phyloP scores from a whole-genome alignment of 2,329 filamentous ascomycete genomes.

The Dactylellina drechsleri region DNA sequence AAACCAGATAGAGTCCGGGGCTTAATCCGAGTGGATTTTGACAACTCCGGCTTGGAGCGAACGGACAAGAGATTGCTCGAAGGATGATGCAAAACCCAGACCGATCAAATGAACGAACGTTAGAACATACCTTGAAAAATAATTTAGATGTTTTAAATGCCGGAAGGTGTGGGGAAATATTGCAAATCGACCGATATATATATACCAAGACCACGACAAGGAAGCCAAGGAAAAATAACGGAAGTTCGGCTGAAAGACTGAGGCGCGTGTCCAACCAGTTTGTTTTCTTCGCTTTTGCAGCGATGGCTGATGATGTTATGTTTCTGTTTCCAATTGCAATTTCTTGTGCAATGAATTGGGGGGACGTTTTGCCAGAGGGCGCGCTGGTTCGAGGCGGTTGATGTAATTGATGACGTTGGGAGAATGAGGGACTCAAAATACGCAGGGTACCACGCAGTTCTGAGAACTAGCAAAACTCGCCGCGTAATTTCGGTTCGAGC shows the following conservation, averaged over 20 bases:
- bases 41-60: no score
- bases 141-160: neutral
- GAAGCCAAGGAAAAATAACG: neutral
- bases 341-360: neutral
- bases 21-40: neutral
- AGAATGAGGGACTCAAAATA: conserved; percentile 14
- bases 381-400: conserved; percentile 43
- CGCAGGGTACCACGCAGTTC: conserved; percentile 23
- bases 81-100: neutral
- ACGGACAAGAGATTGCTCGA: no score
- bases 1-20: conserved; percentile 19
- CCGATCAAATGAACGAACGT: neutral
- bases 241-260: conserved; percentile 13
- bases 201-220: neutral
- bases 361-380: neutral
- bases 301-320: conserved; percentile 3
- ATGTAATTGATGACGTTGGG: conserved; percentile 41
- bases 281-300: no score
- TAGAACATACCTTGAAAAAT: neutral
- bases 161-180: neutral
- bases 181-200: neutral
- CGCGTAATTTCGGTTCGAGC: conserved; percentile 29
- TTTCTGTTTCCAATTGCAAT: neutral
- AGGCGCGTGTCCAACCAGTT: neutral
- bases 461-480: conserved; percentile 25